These are phyloP conservation scores for Jacaranda copaia DNA, from an alignment of 257 asterid genomes.

Conservation along the genomic window DNA sequence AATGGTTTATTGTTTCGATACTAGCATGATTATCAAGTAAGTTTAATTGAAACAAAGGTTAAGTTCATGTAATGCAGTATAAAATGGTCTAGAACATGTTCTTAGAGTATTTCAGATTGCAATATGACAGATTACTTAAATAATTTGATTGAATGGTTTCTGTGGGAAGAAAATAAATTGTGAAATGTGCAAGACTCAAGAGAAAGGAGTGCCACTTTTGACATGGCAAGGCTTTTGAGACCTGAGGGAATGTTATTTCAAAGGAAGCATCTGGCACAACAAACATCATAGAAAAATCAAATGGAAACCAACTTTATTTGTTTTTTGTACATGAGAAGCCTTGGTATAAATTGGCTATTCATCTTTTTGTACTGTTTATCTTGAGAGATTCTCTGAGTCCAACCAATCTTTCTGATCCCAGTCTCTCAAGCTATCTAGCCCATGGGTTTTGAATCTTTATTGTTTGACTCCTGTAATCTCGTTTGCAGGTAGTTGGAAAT, in stretches of 20 bases:
- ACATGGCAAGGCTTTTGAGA: background rate
- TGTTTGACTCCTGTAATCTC: slow-evolving; percentile 40
- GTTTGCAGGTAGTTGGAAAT: slow-evolving; percentile 77
- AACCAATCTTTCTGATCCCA: slow-evolving; percentile 5
- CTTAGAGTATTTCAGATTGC: slow-evolving; percentile 22
- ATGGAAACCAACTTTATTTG: slow-evolving; percentile 14
- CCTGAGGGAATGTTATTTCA: background rate
- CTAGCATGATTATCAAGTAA: slow-evolving; percentile 1
- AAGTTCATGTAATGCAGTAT: background rate
- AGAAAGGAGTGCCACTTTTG: slow-evolving; percentile 2
- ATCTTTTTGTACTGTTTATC: background rate
- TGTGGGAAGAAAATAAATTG: background rate
- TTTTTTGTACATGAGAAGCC: slow-evolving; percentile 4
- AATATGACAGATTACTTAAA: slow-evolving; percentile 3
- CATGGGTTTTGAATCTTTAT: slow-evolving; percentile 24
- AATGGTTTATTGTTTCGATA: slow-evolving; percentile 3
- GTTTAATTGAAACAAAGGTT: background rate
- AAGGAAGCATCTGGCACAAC: background rate
- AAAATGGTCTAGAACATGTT: slow-evolving; percentile 5
- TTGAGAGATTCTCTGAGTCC: background rate
- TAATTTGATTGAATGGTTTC: background rate
- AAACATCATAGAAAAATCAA: background rate
- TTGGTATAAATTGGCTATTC: background rate
- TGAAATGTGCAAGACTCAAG: background rate
- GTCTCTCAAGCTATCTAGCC: slow-evolving; percentile 20